Base-by-base conservation (phyloP, 805 yeast genomes). In the Ogataea nitratoaversa region DNA sequence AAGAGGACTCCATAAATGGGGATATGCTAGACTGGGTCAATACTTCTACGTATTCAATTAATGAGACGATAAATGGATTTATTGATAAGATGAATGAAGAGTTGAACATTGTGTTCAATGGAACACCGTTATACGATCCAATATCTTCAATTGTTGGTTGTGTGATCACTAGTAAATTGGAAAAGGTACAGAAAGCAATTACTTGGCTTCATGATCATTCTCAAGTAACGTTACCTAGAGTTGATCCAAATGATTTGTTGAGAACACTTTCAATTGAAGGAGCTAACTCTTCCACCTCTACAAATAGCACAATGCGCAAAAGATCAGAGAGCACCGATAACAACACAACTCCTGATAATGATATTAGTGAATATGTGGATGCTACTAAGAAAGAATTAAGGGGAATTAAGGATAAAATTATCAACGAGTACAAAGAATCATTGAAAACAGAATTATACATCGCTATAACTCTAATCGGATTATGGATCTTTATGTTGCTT, bases 121-220 rank as follows among this genome's bases (percentile, higher is more conserved):
- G 71, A 3, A 87, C 97, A 0, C 74, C 84, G 0, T 63, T 91
- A 9, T 75, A 79, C 34, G 57, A 57, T 1, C 84, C 95, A 0
- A 69, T 88, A 34, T 70, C 72, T 22, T 71, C 82, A 0, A 78
- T 88, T 0, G 84, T 90, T 4, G 78, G 81, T 24, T 91, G 99
- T 64, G 76, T 86, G 3, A 68, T 93, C 29, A 91, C 86, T 14
- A 68, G 82, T 36, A 93, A 91, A 52, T 59, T 91, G 6, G 69
- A 68, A 12, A 68, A 72, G 18, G 66, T 88, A 2, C 84, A 84
- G 47, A 56, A 74, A 23, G 98, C 95, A 0, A 62, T 90, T 40
- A 73, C 80, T 2, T 93, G 97, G 97, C 65, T 89, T 2, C 69
- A 82, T 49, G 66, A 81, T 27, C 68, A 84, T 46, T 69, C 89